These are phyloP conservation scores for Vanderwaltozyma yarrowii DNA, from an alignment of 805 yeast species.

Conservation along the genomic window DNA sequence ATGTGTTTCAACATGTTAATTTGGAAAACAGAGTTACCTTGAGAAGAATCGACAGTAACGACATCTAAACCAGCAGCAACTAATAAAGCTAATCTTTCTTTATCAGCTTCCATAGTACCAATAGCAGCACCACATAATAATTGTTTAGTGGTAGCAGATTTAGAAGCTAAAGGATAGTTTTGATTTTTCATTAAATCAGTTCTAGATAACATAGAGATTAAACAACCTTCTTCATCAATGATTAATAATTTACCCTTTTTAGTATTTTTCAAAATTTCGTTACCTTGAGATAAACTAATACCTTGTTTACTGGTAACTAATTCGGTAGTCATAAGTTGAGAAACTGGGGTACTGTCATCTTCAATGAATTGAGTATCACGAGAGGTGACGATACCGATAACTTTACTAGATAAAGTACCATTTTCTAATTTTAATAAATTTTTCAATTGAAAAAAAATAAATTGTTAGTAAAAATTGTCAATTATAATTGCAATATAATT, in stretches of 20 bases:
- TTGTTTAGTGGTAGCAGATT: conserved; percentile 87
- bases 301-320: conserved; percentile 78
- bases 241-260: conserved; percentile 98
- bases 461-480: conserved; percentile 16
- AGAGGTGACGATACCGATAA: conserved; percentile 90
- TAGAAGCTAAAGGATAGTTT: conserved; percentile 88
- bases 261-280: conserved; percentile 78
- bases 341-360: conserved; percentile 47
- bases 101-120: conserved; percentile 89
- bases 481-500: too few species aligned
- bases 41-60: conserved; percentile 90
- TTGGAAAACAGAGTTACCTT: conserved; percentile 96
- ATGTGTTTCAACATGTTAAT: conserved; percentile 87
- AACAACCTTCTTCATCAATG: conserved; percentile 63
- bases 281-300: conserved; percentile 75
- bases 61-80: conserved; percentile 97
- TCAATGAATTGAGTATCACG: conserved; percentile 96
- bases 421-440: conserved; percentile 40
- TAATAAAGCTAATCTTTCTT: conserved; percentile 68
- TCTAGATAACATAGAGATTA: conserved; percentile 84
- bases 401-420: conserved; percentile 81
- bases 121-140: conserved; percentile 97
- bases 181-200: conserved; percentile 96
- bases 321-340: conserved; percentile 84
- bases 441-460: not conserved